Evolutionary conservation across 768 basidiomycete genomes (phyloP).

Genomic region (Auriculariales sp.): DNA sequence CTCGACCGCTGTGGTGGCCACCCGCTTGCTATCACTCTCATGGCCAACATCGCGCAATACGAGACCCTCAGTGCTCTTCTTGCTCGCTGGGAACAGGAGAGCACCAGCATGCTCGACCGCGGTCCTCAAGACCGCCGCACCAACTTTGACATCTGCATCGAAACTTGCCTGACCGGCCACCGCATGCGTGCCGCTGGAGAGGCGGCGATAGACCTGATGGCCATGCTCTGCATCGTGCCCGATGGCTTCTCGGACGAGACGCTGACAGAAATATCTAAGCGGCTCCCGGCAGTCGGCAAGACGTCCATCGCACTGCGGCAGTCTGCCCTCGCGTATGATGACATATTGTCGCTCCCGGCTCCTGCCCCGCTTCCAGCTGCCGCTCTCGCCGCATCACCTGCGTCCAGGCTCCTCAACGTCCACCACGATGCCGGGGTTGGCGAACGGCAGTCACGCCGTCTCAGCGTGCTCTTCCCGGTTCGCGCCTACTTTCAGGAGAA

Average conservation of each 20-base stretch:
- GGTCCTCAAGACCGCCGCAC: background rate
- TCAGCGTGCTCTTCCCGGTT: background rate
- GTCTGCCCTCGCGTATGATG: background rate
- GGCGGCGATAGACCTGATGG: background rate
- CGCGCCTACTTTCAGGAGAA: background rate
- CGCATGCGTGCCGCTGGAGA: background rate
- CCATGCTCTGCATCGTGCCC: background rate
- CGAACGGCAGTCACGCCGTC: background rate
- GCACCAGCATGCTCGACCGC: background rate
- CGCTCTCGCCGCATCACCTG: background rate
- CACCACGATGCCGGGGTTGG: background rate
- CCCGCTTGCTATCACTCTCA: background rate
- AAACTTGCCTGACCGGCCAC: background rate
- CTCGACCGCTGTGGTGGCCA: background rate
- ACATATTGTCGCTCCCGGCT: background rate
- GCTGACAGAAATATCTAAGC: background rate
- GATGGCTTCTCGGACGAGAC: background rate
- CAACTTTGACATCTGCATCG: conserved; percentile 1
- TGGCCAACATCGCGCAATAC: conserved; percentile 1
- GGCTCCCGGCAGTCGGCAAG: background rate
- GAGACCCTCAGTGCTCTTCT: background rate
- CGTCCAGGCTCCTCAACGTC: background rate
- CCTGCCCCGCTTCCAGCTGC: background rate
- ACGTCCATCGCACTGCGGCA: background rate
- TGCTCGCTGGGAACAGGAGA: conserved; percentile 1